phyloP scores from a whole-genome alignment of 495 filamentous ascomycete genomes.

The Parathielavia appendiculata region DNA sequence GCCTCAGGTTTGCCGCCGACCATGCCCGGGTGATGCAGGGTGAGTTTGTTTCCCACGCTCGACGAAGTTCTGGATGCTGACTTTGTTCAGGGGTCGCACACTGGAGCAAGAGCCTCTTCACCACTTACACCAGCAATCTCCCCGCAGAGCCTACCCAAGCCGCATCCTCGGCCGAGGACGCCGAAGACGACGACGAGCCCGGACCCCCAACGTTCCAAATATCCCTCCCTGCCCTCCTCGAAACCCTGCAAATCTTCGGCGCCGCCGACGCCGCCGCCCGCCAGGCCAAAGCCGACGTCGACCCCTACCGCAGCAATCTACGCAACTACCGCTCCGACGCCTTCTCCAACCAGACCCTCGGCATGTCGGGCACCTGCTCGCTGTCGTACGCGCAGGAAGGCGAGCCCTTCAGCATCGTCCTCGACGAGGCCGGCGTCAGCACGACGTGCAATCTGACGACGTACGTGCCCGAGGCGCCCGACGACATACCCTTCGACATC shows the following conservation, averaged over 20 bases:
- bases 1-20: constrained; percentile 80
- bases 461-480: constrained; percentile 63
- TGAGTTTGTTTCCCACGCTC: constrained; percentile 24
- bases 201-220: constrained; percentile 64
- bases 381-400: constrained; percentile 69
- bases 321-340: constrained; percentile 56
- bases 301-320: constrained; percentile 49
- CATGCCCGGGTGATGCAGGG: constrained; percentile 82
- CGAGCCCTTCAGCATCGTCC: constrained; percentile 68
- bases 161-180: constrained; percentile 6
- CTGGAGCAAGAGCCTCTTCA: constrained; percentile 75
- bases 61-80: background rate
- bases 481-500: constrained; percentile 78
- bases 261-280: constrained; percentile 59
- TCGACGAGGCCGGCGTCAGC: constrained; percentile 79
- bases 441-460: constrained; percentile 92
- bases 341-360: constrained; percentile 70
- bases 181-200: constrained; percentile 35
- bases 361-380: constrained; percentile 75
- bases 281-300: constrained; percentile 48
- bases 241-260: constrained; percentile 91
- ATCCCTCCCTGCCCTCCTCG: constrained; percentile 78
- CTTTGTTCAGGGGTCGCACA: constrained; percentile 58
- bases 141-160: constrained; percentile 22
- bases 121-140: constrained; percentile 60